A percentile compares a stretch with the other conserved stretches of the same genome.
phyloP scores from a whole-genome alignment of 179 eudicot genomes.

The Amaranthus tricolor region DNA sequence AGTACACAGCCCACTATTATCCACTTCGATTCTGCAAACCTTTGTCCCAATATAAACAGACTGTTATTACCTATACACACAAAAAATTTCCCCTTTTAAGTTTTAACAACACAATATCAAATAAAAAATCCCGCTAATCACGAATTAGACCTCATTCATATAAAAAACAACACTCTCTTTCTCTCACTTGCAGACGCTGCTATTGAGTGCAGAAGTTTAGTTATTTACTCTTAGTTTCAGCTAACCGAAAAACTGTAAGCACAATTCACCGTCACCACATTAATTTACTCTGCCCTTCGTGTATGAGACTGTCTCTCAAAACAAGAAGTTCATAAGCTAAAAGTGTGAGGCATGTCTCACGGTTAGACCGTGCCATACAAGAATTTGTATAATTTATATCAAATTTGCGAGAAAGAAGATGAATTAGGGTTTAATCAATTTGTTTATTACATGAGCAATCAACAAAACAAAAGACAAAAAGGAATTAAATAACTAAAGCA shows the following conservation, averaged over 20 bases:
- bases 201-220: background rate
- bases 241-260: background rate
- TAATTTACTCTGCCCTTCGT: background rate
- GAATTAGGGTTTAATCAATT: background rate
- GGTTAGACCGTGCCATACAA: too few species aligned
- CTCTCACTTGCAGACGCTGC: background rate
- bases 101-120: background rate
- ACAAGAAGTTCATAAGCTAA: too few species aligned
- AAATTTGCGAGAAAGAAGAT: background rate
- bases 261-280: background rate
- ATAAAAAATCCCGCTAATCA: background rate
- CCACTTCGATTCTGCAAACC: background rate
- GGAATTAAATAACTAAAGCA: background rate
- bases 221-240: background rate
- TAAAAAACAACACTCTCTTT: background rate
- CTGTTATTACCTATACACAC: constrained; percentile 1
- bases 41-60: constrained; percentile 7
- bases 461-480: background rate
- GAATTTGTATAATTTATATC: background rate
- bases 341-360: too few species aligned
- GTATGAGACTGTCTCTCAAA: too few species aligned
- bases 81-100: background rate
- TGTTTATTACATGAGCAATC: background rate
- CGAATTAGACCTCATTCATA: background rate
- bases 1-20: background rate